Evolutionary conservation across 306 rosid genomes (phyloP), one percentile per base, ranked within the genome.

Genomic region (Quercus mongolica): DNA sequence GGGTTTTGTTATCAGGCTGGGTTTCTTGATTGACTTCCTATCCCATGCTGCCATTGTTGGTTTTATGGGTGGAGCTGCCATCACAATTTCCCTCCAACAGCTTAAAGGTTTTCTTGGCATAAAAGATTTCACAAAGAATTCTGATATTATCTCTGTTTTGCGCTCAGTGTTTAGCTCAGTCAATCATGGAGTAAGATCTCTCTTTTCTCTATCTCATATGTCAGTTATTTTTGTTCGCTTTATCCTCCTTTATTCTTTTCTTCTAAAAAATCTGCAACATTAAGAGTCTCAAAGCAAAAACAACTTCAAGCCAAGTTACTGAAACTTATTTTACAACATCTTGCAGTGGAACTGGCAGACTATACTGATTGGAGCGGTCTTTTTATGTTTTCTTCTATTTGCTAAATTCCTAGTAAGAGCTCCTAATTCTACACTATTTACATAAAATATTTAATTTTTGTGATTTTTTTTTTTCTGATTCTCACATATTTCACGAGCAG

Each of bases 281-380:
- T 21, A 74, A 76, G 26, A 31, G 11, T 20, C 21, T 19, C 44
- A n/a, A 35, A 56, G 38, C 19, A 4, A 28, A 26, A n/a, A 33
- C 9, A 65, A 67, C 72, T 74, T 14, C 73, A 79, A 59, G 61
- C 52, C 78, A 56, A 30, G 44, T 51, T 74, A 76, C 77, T 80
- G 23, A 78, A 15, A 71, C 72, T 59, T 78, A 55, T 83, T 4
- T 76, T 54, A 52, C 69, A 49, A 62, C 62, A 51, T 52, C 82
- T 79, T 86, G 92, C 94, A 95, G 97, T 95, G 99, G 99, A 95
- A 95, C 90, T 90, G 97, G 98, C 87, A 89, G 86, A 95, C 98
- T 69, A 89, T 92, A 83, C 76, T 87, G 63, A 90, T 95, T 14
- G 99, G 94, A 89, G 89, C 77, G 19, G 69, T 87, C 56, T 90